phyloP scores from a whole-genome alignment of 208 protist species.

The Leishmania major region DNA sequence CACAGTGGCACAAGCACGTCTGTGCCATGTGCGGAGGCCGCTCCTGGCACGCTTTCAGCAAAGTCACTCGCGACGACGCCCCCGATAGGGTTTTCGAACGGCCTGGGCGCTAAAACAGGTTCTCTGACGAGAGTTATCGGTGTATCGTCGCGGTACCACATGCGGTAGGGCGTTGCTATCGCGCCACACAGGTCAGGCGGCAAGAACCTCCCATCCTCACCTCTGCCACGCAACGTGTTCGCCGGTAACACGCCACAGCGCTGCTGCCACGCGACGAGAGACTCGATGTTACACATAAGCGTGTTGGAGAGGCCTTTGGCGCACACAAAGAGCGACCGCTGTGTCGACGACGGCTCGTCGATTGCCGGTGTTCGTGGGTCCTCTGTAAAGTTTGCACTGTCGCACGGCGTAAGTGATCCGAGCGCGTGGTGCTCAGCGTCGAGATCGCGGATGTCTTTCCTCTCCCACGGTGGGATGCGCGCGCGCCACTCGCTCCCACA shows the following conservation, averaged over 20 bases:
- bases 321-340: neutral
- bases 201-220: neutral
- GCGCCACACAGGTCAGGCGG: neutral
- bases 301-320: constrained; percentile 2
- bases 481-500: neutral
- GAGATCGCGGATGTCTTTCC: neutral
- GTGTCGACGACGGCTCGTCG: neutral
- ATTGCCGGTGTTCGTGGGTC: neutral
- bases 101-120: neutral
- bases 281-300: constrained; percentile 8
- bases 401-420: neutral
- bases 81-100: neutral
- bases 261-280: neutral
- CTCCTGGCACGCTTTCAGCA: neutral
- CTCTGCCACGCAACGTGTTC: neutral
- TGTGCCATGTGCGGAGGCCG: neutral
- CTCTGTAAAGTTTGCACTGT: neutral
- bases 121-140: neutral
- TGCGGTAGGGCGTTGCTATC: neutral
- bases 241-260: neutral
- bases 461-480: neutral
- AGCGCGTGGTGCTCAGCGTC: neutral
- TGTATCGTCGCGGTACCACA: constrained; percentile 15
- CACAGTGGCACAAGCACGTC: neutral
- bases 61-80: too few species aligned